Evolutionary conservation across 768 basidiomycete genomes (phyloP).

Genomic region (Rubroboletus satanas): DNA sequence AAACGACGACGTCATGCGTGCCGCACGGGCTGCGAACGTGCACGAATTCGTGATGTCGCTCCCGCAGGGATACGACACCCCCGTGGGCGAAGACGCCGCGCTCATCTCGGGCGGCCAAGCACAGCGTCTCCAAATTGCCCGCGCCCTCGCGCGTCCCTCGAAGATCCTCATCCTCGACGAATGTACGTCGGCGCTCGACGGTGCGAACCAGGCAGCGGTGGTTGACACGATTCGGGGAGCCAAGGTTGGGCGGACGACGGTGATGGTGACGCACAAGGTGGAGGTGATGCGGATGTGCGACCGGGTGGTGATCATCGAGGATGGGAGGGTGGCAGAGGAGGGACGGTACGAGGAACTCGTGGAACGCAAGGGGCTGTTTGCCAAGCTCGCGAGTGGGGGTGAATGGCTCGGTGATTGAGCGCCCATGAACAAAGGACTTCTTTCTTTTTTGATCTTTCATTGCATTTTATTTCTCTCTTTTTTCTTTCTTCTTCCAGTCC

Average conservation of each 20-base stretch:
- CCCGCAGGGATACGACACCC: slow-evolving; percentile 82
- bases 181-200: slow-evolving; percentile 90
- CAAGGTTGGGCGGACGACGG: slow-evolving; percentile 70
- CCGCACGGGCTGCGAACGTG: slow-evolving; percentile 74
- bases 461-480: background rate
- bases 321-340: slow-evolving; percentile 75
- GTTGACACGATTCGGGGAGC: slow-evolving; percentile 68
- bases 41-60: slow-evolving; percentile 82
- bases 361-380: slow-evolving; percentile 65
- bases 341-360: slow-evolving; percentile 73
- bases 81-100: slow-evolving; percentile 87
- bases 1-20: slow-evolving; percentile 56
- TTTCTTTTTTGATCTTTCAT: background rate
- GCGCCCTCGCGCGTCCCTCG: slow-evolving; percentile 75
- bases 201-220: slow-evolving; percentile 77
- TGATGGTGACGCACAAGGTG: slow-evolving; percentile 93
- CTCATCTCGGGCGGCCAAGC: slow-evolving; percentile 93
- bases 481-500: background rate
- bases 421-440: background rate
- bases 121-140: slow-evolving; percentile 87
- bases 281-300: slow-evolving; percentile 92
- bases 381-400: slow-evolving; percentile 58
- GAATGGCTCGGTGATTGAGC: slow-evolving; percentile 49
- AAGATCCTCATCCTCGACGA: slow-evolving; percentile 86
- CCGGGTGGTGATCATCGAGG: slow-evolving; percentile 73